Conservation (phyloP, 345 rosid genomes). For the Cochlearia excelsa region DNA sequence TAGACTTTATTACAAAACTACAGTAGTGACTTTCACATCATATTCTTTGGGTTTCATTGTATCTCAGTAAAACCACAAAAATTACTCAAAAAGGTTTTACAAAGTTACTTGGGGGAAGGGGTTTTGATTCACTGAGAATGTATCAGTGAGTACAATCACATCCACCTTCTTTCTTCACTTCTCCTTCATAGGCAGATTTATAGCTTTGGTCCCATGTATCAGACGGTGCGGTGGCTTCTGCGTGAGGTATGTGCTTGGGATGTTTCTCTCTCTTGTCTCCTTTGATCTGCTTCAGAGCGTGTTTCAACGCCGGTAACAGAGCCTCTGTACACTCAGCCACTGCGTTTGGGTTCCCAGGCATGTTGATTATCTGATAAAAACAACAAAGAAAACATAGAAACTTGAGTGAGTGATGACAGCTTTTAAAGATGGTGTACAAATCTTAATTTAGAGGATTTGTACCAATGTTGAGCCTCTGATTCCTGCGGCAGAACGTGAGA, state of each 20-base stretch:
- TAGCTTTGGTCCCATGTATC: constrained; percentile 77
- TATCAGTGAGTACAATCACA: constrained; percentile 60
- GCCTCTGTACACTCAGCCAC: constrained; percentile 96
- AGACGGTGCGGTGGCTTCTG: constrained; percentile 43
- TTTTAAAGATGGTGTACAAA: background rate
- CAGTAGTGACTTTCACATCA: background rate
- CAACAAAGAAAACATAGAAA: background rate
- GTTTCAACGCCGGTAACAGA: constrained; percentile 78
- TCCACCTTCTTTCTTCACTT: constrained; percentile 31
- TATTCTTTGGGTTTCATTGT: background rate
- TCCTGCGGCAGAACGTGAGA: constrained; percentile 91
- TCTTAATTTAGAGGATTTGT: constrained; percentile 24
- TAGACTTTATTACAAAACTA: constrained; percentile 16
- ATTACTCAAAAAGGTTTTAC: background rate
- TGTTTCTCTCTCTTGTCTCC: constrained; percentile 96
- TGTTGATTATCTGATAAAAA: constrained; percentile 69
- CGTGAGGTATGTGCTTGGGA: constrained; percentile 82
- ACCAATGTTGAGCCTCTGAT: constrained; percentile 94
- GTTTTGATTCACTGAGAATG: background rate
- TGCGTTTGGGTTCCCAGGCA: constrained; percentile 97
- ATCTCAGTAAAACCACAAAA: background rate
- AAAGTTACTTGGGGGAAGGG: constrained; percentile 5
- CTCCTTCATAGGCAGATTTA: constrained; percentile 44
- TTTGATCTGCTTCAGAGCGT: constrained; percentile 79
- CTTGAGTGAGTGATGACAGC: constrained; percentile 13